Evolutionary conservation across 805 yeast genomes (phyloP).

Genomic region (Spathaspora gorwiae): DNA sequence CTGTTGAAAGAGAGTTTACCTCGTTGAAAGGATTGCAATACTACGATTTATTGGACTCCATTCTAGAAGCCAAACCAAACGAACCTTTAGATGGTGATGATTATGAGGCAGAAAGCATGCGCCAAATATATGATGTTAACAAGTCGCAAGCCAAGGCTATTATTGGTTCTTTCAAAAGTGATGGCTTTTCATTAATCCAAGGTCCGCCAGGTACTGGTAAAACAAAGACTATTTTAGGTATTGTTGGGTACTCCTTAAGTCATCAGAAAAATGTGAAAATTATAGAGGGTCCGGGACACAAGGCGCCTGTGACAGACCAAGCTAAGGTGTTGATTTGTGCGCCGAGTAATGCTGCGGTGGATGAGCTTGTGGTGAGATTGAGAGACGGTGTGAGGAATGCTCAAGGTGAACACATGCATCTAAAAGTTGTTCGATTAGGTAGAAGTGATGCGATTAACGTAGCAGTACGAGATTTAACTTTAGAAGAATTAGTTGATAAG

Average conservation of each 20-base stretch:
- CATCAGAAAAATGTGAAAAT: conserved; percentile 13
- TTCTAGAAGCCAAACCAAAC: conserved; percentile 63
- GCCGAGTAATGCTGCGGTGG: conserved; percentile 98
- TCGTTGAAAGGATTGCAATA: conserved; percentile 78
- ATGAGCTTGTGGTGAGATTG: conserved; percentile 82
- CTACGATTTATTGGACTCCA: conserved; percentile 69
- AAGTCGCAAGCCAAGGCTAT: conserved; percentile 90
- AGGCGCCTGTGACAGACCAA: conserved; percentile 19
- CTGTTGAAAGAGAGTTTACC: conserved; percentile 88
- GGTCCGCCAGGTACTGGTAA: conserved; percentile 99
- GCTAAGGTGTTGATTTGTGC: conserved; percentile 84
- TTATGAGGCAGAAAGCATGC: conserved; percentile 35
- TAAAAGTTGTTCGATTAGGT: conserved; percentile 81
- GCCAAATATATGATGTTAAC: conserved; percentile 58
- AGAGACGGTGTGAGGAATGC: conserved; percentile 63
- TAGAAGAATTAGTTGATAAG: conserved; percentile 80
- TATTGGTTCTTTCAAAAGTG: conserved; percentile 57
- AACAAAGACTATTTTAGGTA: conserved; percentile 92
- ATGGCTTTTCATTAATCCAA: conserved; percentile 87
- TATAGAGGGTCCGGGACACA: conserved; percentile 17
- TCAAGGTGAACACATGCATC: conserved; percentile 49
- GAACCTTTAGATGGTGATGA: conserved; percentile 32
- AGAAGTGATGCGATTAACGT: conserved; percentile 82
- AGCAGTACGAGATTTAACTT: conserved; percentile 73
- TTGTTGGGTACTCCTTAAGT: conserved; percentile 72